Base-by-base conservation (phyloP, 129 eudicot genomes). In the Lactuca sativa region DNA sequence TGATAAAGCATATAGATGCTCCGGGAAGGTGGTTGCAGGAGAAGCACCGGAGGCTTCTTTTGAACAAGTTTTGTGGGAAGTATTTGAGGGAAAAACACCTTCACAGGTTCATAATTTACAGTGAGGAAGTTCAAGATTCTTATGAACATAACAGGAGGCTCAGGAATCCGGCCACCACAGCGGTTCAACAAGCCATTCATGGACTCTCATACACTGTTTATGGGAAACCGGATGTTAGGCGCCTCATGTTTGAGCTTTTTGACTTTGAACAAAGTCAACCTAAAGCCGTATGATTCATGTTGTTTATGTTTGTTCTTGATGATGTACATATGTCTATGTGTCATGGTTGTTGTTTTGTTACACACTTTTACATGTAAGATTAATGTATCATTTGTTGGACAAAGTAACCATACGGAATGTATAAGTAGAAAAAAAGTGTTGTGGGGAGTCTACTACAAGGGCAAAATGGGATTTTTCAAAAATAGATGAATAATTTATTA, bases 191-290 rank as follows among this genome's bases (percentile, higher is more conserved):
- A 77, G 99, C 99, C 60, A 85, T 95, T 74, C 99, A 95, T 59
- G 99, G 99, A 13, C 97, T 95, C 51, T 61, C 96, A 0, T 87
- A 95, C 76, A 85, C 95, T 6, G 83, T 95, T 5, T 95, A 95
- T 65, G 99, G 97, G 32, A 95, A 95, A 73, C 95, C 95, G 10
- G 97, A 93, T 48, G 99, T 93, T 34, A 84, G 99, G 59, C 88
- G 95, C 51, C 92, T 93, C 82, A 93, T 93, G 99, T 89, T 93
- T 70, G 99, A 93, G 80, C 93, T 93, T 75, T 93, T 93, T 57
- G 99, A 93, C 88, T 90, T 93, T 61, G 99, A 93, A 76, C 99
- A 93, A 78, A 83, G 79, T 78, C 99, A 90, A 77, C 99, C 99
- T 17, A 90, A 95, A 78, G 81, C 96, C 16, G 84, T 95, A 33